Percentiles rank a stretch among this genome's conserved stretches.
Evolutionary conservation across 257 asterid species (phyloP).

Genomic region (Mentha longifolia): DNA sequence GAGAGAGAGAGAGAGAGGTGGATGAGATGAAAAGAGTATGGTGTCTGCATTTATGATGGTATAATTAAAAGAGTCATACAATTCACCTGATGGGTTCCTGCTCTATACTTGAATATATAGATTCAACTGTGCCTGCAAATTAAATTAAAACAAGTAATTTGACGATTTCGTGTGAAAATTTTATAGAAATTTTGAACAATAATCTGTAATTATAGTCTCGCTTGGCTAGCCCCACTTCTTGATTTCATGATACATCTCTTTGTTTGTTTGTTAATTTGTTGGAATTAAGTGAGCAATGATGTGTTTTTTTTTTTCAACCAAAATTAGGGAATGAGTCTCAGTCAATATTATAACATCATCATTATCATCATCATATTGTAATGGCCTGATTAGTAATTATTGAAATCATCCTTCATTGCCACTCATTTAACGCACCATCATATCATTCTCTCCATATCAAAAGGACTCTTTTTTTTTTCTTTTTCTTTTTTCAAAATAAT

Average conservation of each 20-base stretch:
- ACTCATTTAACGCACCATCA: conserved; percentile 17
- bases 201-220: conserved; percentile 16
- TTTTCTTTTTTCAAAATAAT: too few species aligned
- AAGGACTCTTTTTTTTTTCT: neutral
- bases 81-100: conserved; percentile 8
- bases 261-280: neutral
- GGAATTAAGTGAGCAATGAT: conserved; percentile 15
- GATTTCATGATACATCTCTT: too few species aligned
- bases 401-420: conserved; percentile 20
- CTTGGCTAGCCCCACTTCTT: conserved; percentile 13
- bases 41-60: conserved; percentile 25
- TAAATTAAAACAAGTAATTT: too few species aligned
- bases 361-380: conserved; percentile 23
- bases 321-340: conserved; percentile 9
- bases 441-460: conserved; percentile 13
- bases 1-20: neutral
- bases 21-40: neutral
- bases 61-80: conserved; percentile 22
- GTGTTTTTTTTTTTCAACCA: neutral
- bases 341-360: conserved; percentile 27
- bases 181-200: neutral
- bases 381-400: conserved; percentile 31
- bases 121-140: neutral
- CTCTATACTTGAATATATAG: neutral
- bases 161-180: conserved; percentile 21